Evolutionary conservation across 768 basidiomycete species (phyloP).

Genomic region (Psilocybe cubensis): DNA sequence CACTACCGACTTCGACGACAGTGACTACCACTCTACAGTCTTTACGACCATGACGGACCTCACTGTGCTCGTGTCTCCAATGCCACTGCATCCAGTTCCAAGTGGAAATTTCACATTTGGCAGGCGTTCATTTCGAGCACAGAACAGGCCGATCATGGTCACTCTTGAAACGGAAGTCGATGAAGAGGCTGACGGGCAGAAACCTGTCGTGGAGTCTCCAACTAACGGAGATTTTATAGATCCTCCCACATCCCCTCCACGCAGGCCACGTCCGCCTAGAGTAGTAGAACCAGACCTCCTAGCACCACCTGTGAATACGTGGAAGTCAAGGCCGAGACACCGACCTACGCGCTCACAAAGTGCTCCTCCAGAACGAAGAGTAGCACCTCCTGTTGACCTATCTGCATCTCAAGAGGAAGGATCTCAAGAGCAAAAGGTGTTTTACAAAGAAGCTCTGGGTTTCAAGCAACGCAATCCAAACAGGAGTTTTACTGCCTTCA

Average conservation of each 20-base stretch:
- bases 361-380: conserved; percentile 44
- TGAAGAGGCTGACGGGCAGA: conserved; percentile 21
- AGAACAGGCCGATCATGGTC: conserved; percentile 42
- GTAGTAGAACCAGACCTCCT: conserved; percentile 38
- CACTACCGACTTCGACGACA: not conserved
- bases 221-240: conserved; percentile 22
- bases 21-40: conserved; percentile 8
- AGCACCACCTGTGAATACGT: conserved; percentile 53
- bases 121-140: conserved; percentile 27
- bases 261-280: conserved; percentile 18
- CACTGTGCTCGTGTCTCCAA: conserved; percentile 53
- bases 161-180: conserved; percentile 41
- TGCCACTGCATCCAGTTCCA: conserved; percentile 42
- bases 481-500: conserved; percentile 34
- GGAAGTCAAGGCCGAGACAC: conserved; percentile 44
- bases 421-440: not conserved
- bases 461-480: conserved; percentile 20
- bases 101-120: conserved; percentile 37
- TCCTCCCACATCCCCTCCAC: conserved; percentile 16
- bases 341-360: conserved; percentile 51
- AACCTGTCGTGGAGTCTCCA: conserved; percentile 7
- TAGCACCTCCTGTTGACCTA: conserved; percentile 8
- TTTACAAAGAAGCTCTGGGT: conserved; percentile 8
- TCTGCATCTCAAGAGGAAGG: conserved; percentile 6
- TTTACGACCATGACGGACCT: conserved; percentile 47